Percentiles rank a stretch among this genome's conserved stretches.
These are phyloP conservation scores for Cyclanthera cordifolia DNA, from an alignment of 306 rosid species.

Conservation along the genomic window DNA sequence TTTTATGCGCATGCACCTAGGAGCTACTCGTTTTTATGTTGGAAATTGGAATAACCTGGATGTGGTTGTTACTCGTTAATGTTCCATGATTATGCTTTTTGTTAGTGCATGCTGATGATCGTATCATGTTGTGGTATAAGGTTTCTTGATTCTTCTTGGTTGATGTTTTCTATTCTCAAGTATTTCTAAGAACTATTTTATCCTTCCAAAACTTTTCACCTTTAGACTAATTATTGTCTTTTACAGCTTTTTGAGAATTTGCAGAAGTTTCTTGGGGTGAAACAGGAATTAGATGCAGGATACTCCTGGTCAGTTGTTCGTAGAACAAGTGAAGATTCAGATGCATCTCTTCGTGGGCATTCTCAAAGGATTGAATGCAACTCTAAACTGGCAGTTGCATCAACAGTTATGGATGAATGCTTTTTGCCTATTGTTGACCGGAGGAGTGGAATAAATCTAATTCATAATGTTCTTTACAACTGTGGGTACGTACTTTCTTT, in stretches of 20 bases:
- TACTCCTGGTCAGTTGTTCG: slow-evolving; percentile 80
- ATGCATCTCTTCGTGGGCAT: slow-evolving; percentile 50
- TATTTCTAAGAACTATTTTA: background rate
- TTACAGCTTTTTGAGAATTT: slow-evolving; percentile 70
- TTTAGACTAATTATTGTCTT: slow-evolving; percentile 14
- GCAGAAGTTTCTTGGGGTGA: slow-evolving; percentile 77
- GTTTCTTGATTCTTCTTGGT: background rate
- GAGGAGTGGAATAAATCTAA: slow-evolving; percentile 87
- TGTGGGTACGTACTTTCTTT: slow-evolving; percentile 54
- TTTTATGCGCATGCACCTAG: background rate
- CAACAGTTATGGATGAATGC: slow-evolving; percentile 93
- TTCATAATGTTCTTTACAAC: slow-evolving; percentile 73
- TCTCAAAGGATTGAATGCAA: slow-evolving; percentile 70
- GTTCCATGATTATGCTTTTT: background rate
- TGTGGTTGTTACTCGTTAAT: slow-evolving; percentile 1
- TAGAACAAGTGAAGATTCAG: slow-evolving; percentile 61
- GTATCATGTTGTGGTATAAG: slow-evolving; percentile 1
- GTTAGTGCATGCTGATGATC: slow-evolving; percentile 2
- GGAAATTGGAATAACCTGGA: background rate
- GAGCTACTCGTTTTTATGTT: background rate
- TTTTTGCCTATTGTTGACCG: slow-evolving; percentile 88
- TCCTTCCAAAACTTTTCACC: background rate
- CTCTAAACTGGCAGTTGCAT: slow-evolving; percentile 90
- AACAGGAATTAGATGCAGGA: slow-evolving; percentile 88
- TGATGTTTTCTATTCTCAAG: background rate